A percentile compares a stretch with the other conserved stretches of the same genome.
Evolutionary conservation across 257 asterid genomes (phyloP).

Genomic region (Avicennia marina): DNA sequence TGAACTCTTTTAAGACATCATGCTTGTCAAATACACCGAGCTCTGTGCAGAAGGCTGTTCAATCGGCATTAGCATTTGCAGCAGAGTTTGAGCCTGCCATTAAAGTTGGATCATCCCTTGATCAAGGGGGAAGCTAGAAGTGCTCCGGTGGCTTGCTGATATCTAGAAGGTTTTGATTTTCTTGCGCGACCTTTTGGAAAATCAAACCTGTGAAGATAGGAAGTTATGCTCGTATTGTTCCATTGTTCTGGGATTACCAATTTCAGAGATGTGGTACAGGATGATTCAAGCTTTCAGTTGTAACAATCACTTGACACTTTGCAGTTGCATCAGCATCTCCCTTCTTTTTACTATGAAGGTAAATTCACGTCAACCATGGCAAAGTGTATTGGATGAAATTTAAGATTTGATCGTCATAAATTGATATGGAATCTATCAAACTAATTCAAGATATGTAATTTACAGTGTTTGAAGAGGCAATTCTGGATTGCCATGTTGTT

Average conservation of each 20-base stretch:
- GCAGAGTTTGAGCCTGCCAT: constrained; percentile 59
- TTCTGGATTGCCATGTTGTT: background rate
- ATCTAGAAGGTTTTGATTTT: background rate
- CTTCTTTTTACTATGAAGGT: background rate
- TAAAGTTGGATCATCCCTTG: constrained; percentile 30
- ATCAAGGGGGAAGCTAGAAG: constrained; percentile 21
- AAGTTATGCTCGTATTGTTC: background rate
- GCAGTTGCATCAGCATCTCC: background rate
- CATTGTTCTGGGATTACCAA: background rate
- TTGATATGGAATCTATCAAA: background rate
- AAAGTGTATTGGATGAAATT: background rate
- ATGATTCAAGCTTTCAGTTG: background rate
- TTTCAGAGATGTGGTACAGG: background rate
- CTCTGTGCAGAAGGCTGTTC: constrained; percentile 57
- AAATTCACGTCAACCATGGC: background rate
- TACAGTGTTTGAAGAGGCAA: background rate
- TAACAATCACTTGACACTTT: background rate
- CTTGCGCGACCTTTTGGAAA: background rate
- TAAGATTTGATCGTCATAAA: no score
- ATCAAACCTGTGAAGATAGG: background rate
- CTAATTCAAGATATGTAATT: background rate
- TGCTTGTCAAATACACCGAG: constrained; percentile 37
- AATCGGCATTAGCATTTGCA: constrained; percentile 70
- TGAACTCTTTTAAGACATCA: constrained; percentile 34
- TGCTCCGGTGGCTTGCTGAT: constrained; percentile 11